A percentile compares a stretch with the other conserved stretches of the same genome.
Evolutionary conservation across 176 grass and related monocot genomes (phyloP).

Genomic region (Pontederia crassipes): DNA sequence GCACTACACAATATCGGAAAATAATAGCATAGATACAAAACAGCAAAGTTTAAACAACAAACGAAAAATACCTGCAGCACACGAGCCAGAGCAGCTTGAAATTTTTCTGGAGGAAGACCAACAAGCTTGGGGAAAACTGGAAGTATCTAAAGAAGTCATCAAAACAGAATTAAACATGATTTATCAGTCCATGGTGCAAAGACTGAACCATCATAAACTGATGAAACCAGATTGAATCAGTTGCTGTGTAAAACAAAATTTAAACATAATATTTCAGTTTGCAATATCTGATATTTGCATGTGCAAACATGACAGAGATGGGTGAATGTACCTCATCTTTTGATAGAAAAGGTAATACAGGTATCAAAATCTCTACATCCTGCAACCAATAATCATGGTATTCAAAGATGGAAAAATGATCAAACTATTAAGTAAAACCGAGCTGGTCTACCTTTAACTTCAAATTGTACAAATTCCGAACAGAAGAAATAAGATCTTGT

Average conservation of each 20-base stretch:
- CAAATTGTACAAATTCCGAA: constrained; percentile 65
- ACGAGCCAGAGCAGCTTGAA: constrained; percentile 59
- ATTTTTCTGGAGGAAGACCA: constrained; percentile 71
- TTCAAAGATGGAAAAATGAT: background rate
- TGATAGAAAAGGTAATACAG: constrained; percentile 58
- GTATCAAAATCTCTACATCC: constrained; percentile 81
- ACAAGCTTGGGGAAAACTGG: constrained; percentile 63
- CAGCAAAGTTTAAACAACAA: background rate
- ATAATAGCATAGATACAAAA: too few relatives aligned
- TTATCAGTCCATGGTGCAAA: constrained; percentile 12
- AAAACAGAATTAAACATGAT: constrained; percentile 24
- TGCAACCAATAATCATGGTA: constrained; percentile 24
- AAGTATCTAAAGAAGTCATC: constrained; percentile 42
- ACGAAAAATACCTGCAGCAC: constrained; percentile 68
- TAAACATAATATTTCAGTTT: too few relatives aligned
- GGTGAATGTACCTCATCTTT: constrained; percentile 69
- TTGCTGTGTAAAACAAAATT: too few relatives aligned
- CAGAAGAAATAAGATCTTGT: constrained; percentile 64
- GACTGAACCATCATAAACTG: background rate
- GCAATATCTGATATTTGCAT: too few relatives aligned
- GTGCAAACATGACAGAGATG: background rate
- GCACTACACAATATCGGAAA: too few relatives aligned
- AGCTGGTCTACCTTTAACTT: constrained; percentile 60
- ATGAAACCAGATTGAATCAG: too few relatives aligned
- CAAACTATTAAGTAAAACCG: background rate